phyloP scores from a whole-genome alignment of 176 grass and related monocot genomes.

The Oryza glaberrima region DNA sequence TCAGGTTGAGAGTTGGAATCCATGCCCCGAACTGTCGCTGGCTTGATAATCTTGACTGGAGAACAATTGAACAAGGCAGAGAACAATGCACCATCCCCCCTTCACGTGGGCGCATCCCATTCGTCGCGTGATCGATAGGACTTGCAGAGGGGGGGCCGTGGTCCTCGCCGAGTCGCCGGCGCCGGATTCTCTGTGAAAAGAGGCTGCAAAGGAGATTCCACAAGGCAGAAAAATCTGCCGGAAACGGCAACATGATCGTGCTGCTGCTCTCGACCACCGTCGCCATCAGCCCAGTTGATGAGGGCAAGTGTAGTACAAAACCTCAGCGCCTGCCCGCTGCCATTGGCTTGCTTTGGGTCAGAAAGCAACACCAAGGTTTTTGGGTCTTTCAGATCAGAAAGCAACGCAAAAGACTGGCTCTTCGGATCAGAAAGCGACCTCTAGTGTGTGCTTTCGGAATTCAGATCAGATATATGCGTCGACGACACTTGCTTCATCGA shows the following conservation, averaged over 20 bases:
- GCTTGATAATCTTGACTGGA: constrained; percentile 60
- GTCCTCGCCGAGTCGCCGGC: constrained; percentile 11
- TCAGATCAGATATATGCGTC: neutral
- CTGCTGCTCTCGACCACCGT: neutral
- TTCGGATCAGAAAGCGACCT: neutral
- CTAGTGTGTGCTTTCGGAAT: neutral
- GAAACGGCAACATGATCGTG: constrained; percentile 33
- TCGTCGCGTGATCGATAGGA: constrained; percentile 41
- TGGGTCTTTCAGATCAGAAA: constrained; percentile 10
- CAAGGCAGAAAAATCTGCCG: constrained; percentile 28
- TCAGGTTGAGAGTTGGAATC: constrained; percentile 38
- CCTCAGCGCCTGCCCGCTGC: neutral
- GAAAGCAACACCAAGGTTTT: neutral
- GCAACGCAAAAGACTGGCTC: neutral
- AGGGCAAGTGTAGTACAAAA: neutral
- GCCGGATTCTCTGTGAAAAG: neutral
- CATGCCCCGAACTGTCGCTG: constrained; percentile 8
- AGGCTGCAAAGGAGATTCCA: neutral
- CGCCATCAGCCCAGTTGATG: constrained; percentile 5
- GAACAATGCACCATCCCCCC: constrained; percentile 35
- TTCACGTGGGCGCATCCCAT: constrained; percentile 62
- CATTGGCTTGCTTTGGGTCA: constrained; percentile 17
- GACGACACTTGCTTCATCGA: neutral
- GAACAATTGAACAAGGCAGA: neutral
- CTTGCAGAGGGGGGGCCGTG: neutral